Evolutionary conservation across 352 stramenopile species (phyloP), one percentile per base, ranked within the genome.

Genomic region (Phytopythium ostracodes): DNA sequence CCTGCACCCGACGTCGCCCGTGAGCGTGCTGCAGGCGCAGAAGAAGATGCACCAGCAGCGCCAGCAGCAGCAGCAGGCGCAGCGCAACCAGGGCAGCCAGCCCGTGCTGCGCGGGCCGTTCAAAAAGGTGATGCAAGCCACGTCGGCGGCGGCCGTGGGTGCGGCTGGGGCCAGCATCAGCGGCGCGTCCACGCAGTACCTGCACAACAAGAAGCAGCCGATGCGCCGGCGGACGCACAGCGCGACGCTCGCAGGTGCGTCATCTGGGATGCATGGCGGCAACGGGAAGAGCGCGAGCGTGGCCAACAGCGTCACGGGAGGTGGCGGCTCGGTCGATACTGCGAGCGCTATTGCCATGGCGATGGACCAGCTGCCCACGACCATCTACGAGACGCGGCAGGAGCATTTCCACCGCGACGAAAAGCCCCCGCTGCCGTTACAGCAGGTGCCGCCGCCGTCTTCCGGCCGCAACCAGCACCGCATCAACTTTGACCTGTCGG

Each of bases 201-300:
- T 88, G 53, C 75, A 79, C 59, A 20, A 35, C 52, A 74, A 76
- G 58, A 88, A 92, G 64, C 85, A 92, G 55, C 85, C 85, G 11
- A 94, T 94, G 85, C 71, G 85, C 22, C 70, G 85, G 38, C 67
- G 85, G 35, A 84, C 85, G 1, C 83, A 94, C 62, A 92, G 83
- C 60, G 83, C 77, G 1, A 82, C 76, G n/a, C 71, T 58, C 9
- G 68, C 55, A 11, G 58, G 65, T 22, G 68, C 73, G 22, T 65
- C 64, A 1, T 49, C 56, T 18, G 54, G 58, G 3, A 38, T 31
- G 20, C n/a, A 53, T 14, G 53, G 38, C 11, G 60, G 25, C 38
- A 66, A 25, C 9, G 70, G 72, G n/a, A 72, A 74, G 33, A 63
- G 71, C 29, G 72, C 67, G 31, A 67, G 56, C 31, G 68, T 51